Base-by-base conservation (phyloP, 2,329 filamentous ascomycete species). In the Xylariales sp. region DNA sequence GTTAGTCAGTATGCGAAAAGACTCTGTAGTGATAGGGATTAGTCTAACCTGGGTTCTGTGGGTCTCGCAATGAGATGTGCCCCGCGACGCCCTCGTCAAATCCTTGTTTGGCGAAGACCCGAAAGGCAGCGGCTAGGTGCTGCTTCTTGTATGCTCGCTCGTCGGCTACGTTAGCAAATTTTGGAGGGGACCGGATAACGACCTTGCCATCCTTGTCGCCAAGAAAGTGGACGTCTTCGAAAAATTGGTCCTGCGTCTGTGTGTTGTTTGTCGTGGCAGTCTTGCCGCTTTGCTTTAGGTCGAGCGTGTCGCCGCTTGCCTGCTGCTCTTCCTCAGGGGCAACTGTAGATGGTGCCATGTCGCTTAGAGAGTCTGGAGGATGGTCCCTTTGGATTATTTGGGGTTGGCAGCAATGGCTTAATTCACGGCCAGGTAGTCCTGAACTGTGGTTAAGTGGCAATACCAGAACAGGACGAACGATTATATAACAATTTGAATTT, bases 71-170 rank as follows among this genome's bases (percentile, higher is more conserved):
- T 2, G 29, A 33, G 30, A 40, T 40, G 17, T 40, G 37, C 16
- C 37, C 37, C 4, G 37, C 37, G 3, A 25, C 37, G n/a, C 37
- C 37, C 21, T 40, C 37, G 15, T 32, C 37, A 17, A 33, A 40
- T 2, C 37, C 37, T 14, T 27, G 37, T 17, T 28, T 25, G 12
- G 29, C 31, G 23, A 35, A 40, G 16, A 40, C 31, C 10, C 37
- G 13, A n/a, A 40, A 40, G 5, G 31, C 37, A 1, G 29, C 37
- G 12, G 37, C 37, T 15, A 40, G 16, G 34, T 37, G 25, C 24
- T 35, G 33, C 21, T 35, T 35, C 29, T 25, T 39, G 37, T 39
- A 31, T 29, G 16, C 18, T 19, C 17, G 37, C 20, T 31, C 37
- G 25, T 32, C 37, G 8, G 18, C 29, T 17, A 21, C 14, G 12